Base-by-base conservation (phyloP, 2,329 filamentous ascomycete species). In the Didymella pomorum region DNA sequence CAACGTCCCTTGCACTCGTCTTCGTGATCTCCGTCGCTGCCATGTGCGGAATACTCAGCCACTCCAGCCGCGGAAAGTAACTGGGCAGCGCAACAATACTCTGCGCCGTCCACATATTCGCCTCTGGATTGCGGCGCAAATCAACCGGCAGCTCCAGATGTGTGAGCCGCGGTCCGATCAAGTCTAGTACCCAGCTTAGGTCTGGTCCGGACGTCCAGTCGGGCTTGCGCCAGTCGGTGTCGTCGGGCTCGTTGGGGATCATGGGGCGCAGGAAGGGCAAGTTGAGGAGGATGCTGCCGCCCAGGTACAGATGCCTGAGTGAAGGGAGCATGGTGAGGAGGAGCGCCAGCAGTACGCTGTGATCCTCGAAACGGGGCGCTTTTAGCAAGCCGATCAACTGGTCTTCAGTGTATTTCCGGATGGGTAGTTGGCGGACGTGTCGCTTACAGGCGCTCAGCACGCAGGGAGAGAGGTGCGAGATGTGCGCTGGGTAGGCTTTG, bases 281-380 rank as follows among this genome's bases (percentile, higher is more conserved):
- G 49, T 52, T 52, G 49, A 37, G 28, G 16, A 52, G 49, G n/a
- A 45, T 37, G 14, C 28, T 44, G n/a, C 49, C 41, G 41, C 41
- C 49, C 10, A 52, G 49, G 20, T 37, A 45, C 1, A 52, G 29
- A 0, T n/a, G 28, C 10, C 11, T 6, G 23, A 52, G 49, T 4
- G 33, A 18, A 3, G 49, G 49, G 29, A 52, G 41, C 28, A 37
- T 44, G 9, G 39, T 52, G n/a, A 52, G 41, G 6, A 52, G 41
- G 23, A 52, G 28, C 10, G 41, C 11, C 10, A 52, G 49, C 4
- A 45, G n/a, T 10, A 28, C 10, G 4, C 29, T 31, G n/a, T 52
- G 49, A 23, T 26, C 11, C 21, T 37, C 20, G n/a, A 52, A 52
- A 21, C n/a, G 35, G 11, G 16, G 29, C 10, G 4, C 18, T 20